These are phyloP conservation scores for Salix arbutifolia DNA, from an alignment of 345 rosid genomes.

Conservation along the genomic window DNA sequence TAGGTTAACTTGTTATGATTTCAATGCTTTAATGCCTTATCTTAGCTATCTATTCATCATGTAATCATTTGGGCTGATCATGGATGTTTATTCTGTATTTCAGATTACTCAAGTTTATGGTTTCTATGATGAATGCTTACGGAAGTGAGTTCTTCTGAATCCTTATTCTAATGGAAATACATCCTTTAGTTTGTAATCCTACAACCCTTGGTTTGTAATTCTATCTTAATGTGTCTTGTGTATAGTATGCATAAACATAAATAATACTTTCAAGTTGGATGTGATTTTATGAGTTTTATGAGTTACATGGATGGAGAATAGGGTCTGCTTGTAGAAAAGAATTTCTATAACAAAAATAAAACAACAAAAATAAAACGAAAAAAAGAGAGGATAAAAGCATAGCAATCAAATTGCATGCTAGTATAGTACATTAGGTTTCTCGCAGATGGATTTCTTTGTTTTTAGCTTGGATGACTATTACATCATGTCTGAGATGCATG, in stretches of 20 bases:
- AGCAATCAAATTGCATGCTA: neutral
- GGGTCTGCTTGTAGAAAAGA: neutral
- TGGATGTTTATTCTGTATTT: conserved; percentile 22
- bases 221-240: neutral
- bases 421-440: neutral
- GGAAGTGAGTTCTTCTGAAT: conserved; percentile 71
- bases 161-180: conserved; percentile 6
- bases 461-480: neutral
- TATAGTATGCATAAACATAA: neutral
- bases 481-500: neutral
- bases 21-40: neutral
- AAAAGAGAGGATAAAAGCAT: no score
- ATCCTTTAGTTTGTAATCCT: neutral
- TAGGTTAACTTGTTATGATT: neutral
- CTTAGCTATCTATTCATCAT: neutral
- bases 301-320: neutral
- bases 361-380: neutral
- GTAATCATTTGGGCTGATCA: conserved; percentile 6
- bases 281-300: neutral
- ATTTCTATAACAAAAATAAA: neutral
- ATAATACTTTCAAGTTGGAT: neutral
- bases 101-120: conserved; percentile 99
- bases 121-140: conserved; percentile 93
- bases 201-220: neutral
- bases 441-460: neutral